Evolutionary conservation across 2,329 filamentous ascomycete genomes (phyloP).

Genomic region (Hypomyces perniciosus): DNA sequence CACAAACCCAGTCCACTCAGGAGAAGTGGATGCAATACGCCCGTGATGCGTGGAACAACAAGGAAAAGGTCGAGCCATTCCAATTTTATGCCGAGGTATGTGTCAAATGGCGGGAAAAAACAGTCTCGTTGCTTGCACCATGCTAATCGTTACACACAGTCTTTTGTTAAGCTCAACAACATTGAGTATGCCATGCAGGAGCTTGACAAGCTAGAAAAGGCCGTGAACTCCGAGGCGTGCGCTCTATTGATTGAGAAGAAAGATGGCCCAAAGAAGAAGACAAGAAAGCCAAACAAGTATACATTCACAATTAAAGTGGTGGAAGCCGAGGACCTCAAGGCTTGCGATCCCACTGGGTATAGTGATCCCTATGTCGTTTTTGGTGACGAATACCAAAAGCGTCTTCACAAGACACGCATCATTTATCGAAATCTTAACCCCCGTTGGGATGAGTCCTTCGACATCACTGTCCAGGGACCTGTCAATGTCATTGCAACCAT

Average conservation of each 20-base stretch:
- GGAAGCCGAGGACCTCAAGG: conserved; percentile 93
- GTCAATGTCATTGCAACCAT: conserved; percentile 94
- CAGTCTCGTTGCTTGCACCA: too few relatives aligned
- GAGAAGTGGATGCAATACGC: conserved; percentile 91
- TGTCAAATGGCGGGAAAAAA: conserved; percentile 2
- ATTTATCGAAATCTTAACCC: conserved; percentile 88
- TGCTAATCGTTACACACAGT: conserved; percentile 45
- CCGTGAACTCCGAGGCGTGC: conserved; percentile 87
- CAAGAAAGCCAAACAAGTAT: conserved; percentile 73
- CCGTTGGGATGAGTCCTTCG: conserved; percentile 94
- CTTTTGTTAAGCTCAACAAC: conserved; percentile 96
- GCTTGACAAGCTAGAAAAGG: conserved; percentile 81
- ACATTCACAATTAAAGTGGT: conserved; percentile 99
- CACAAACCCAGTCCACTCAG: conserved; percentile 71
- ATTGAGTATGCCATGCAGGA: conserved; percentile 91
- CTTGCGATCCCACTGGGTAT: conserved; percentile 90
- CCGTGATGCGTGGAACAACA: conserved; percentile 86
- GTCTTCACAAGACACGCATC: conserved; percentile 87
- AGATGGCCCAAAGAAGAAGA: conserved; percentile 60
- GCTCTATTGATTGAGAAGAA: conserved; percentile 72
- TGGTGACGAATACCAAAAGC: conserved; percentile 95
- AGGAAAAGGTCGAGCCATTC: conserved; percentile 92
- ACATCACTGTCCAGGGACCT: conserved; percentile 86
- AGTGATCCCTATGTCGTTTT: conserved; percentile 97
- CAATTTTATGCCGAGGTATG: conserved; percentile 88